phyloP scores from a whole-genome alignment of 768 basidiomycete species.

The Mrakia blollopis region DNA sequence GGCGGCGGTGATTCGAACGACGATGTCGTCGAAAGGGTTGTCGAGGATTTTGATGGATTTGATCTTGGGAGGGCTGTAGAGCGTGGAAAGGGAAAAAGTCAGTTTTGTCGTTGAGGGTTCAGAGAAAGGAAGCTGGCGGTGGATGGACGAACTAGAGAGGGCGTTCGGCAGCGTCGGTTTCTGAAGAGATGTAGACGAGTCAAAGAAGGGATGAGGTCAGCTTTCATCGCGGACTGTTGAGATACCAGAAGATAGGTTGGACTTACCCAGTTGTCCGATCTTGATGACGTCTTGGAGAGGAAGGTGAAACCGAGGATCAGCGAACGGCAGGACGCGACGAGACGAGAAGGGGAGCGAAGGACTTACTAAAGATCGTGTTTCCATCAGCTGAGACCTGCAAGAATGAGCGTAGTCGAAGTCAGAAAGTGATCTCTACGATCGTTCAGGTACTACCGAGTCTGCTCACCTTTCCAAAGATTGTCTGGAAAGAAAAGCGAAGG shows the following conservation, averaged over 20 bases:
- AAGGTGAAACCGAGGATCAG: background rate
- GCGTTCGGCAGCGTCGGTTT: constrained; percentile 65
- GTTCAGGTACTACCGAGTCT: background rate
- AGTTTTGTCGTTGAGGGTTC: background rate
- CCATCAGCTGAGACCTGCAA: constrained; percentile 50
- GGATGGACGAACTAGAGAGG: constrained; percentile 67
- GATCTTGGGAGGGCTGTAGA: constrained; percentile 87
- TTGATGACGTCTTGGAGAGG: constrained; percentile 62
- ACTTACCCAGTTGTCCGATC: constrained; percentile 63
- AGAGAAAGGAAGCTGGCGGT: background rate
- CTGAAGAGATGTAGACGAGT: constrained; percentile 39
- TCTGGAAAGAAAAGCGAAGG: constrained; percentile 41
- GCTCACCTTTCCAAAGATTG: constrained; percentile 58
- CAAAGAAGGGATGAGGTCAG: background rate
- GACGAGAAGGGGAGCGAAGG: background rate
- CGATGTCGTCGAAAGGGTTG: constrained; percentile 91
- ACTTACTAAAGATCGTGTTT: constrained; percentile 68
- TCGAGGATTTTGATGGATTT: constrained; percentile 76
- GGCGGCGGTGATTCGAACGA: constrained; percentile 91
- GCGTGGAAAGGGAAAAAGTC: background rate
- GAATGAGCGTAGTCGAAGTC: background rate
- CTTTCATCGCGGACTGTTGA: background rate
- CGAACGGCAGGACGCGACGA: background rate
- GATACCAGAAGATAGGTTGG: too few species aligned
- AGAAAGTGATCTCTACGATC: too few species aligned